These are phyloP conservation scores for Luffa aegyptiaca DNA, from an alignment of 306 rosid genomes.

Conservation along the genomic window DNA sequence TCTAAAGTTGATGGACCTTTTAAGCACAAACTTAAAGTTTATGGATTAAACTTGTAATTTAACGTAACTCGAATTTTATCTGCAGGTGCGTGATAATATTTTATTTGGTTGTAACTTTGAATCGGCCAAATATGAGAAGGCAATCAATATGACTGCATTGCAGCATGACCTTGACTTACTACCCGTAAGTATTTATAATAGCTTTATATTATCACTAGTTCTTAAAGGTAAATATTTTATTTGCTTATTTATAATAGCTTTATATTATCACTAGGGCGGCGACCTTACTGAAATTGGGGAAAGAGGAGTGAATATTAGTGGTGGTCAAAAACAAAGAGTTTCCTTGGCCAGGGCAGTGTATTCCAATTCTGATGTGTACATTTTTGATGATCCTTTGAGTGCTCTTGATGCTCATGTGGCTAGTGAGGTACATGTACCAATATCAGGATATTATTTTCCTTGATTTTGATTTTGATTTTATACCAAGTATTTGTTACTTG, in stretches of 20 bases:
- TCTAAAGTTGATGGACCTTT: no score
- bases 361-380: slow-evolving; percentile 66
- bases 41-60: no score
- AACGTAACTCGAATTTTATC: not conserved
- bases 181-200: slow-evolving; percentile 16
- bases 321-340: slow-evolving; percentile 93
- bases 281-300: slow-evolving; percentile 91
- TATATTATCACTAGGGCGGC: slow-evolving; percentile 34
- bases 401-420: slow-evolving; percentile 92
- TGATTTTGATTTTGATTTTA: not conserved
- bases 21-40: no score
- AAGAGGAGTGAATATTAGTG: slow-evolving; percentile 89
- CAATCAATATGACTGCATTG: slow-evolving; percentile 34
- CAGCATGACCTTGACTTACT: slow-evolving; percentile 37
- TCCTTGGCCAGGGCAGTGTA: slow-evolving; percentile 84
- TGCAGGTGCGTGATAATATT: slow-evolving; percentile 44
- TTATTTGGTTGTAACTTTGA: slow-evolving; percentile 36
- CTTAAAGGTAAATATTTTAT: not conserved
- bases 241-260: not conserved
- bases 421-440: slow-evolving; percentile 39
- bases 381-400: slow-evolving; percentile 90
- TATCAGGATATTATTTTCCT: not conserved
- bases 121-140: slow-evolving; percentile 26
- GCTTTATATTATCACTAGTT: not conserved
- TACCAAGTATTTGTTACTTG: no score